These are phyloP conservation scores for Coemansia sp. DNA, from an alignment of 371 early-diverging fungal species.

Conservation along the genomic window DNA sequence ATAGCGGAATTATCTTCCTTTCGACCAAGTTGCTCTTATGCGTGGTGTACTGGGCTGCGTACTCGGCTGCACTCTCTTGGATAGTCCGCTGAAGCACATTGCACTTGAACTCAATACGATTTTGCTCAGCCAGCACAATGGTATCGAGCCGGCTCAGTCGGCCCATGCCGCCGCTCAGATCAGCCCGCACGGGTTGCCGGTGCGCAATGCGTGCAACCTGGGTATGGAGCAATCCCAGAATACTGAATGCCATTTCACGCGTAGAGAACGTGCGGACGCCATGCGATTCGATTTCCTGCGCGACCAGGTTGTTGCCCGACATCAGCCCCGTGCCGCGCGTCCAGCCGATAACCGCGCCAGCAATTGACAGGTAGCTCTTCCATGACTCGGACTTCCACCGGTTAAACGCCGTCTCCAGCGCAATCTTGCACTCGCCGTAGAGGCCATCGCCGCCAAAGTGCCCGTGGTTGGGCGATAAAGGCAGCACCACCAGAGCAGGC, in stretches of 20 bases:
- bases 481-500: constrained; percentile 72
- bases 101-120: constrained; percentile 6
- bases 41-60: background rate
- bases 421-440: constrained; percentile 93
- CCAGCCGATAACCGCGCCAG: constrained; percentile 96
- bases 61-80: background rate
- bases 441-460: constrained; percentile 93
- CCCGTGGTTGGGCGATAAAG: constrained; percentile 95
- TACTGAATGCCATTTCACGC: constrained; percentile 69
- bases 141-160: too few species aligned
- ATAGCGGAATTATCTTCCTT: constrained; percentile 62
- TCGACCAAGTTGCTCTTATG: too few species aligned
- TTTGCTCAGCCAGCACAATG: background rate
- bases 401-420: constrained; percentile 88
- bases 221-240: constrained; percentile 71
- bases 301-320: constrained; percentile 88
- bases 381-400: constrained; percentile 92
- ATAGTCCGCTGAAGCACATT: background rate
- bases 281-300: constrained; percentile 87
- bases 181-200: constrained; percentile 81
- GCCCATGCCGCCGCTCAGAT: too few species aligned
- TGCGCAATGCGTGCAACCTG: constrained; percentile 60
- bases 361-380: constrained; percentile 86
- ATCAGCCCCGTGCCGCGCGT: constrained; percentile 95
- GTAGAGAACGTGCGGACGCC: constrained; percentile 93